A percentile compares a stretch with the other conserved stretches of the same genome.
Evolutionary conservation across 2,329 filamentous ascomycete genomes (phyloP).

Genomic region (Mollisia scopiformis): DNA sequence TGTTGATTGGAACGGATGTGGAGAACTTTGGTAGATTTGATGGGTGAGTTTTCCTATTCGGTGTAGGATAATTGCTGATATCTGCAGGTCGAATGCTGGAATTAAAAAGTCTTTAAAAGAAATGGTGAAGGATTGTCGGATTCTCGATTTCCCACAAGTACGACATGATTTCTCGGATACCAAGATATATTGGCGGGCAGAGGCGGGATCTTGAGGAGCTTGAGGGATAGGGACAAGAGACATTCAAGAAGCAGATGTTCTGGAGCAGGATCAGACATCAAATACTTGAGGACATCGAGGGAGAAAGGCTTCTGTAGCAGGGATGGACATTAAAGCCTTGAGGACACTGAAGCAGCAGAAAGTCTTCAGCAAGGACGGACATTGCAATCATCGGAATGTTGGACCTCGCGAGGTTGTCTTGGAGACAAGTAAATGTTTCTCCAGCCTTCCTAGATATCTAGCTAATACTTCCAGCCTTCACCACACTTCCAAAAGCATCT

Average conservation of each 20-base stretch:
- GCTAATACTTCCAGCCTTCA: constrained; percentile 41
- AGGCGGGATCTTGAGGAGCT: neutral
- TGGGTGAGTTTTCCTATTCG: neutral
- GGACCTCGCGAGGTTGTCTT: too few relatives aligned
- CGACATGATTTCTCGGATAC: constrained; percentile 38
- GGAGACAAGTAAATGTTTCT: too few relatives aligned
- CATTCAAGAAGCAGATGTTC: too few relatives aligned
- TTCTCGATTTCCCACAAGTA: constrained; percentile 33
- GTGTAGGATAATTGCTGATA: constrained; percentile 15
- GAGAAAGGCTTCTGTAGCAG: too few relatives aligned
- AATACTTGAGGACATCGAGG: too few relatives aligned
- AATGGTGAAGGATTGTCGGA: constrained; percentile 32
- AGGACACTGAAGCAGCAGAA: too few relatives aligned
- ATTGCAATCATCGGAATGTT: too few relatives aligned
- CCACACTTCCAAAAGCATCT: constrained; percentile 65
- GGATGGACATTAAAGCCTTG: too few relatives aligned
- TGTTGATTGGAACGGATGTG: constrained; percentile 36
- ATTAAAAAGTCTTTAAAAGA: constrained; percentile 22
- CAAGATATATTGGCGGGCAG: constrained; percentile 32
- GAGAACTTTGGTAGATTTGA: constrained; percentile 30
- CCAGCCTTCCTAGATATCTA: constrained; percentile 2
- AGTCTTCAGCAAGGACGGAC: too few relatives aligned
- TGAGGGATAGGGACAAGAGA: too few relatives aligned
- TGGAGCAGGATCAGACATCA: too few relatives aligned
- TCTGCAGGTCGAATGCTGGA: neutral